phyloP scores from a whole-genome alignment of 2,329 filamentous ascomycete genomes.

The Alternaria dauci region DNA sequence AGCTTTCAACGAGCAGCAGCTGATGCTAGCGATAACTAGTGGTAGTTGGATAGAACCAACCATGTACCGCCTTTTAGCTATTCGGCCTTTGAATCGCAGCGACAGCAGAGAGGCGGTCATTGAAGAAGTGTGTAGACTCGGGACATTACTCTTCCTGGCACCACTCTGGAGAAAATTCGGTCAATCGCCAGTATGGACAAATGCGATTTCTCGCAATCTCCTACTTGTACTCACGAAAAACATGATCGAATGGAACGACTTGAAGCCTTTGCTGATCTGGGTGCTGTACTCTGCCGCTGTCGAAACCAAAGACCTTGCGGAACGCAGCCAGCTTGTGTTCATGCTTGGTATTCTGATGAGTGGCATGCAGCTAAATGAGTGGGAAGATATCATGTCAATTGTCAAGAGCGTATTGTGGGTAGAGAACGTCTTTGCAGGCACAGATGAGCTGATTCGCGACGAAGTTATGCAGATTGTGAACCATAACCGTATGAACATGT shows the following conservation, averaged over 20 bases:
- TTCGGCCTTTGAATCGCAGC: conserved; percentile 31
- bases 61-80: conserved; percentile 35
- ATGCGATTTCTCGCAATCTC: conserved; percentile 32
- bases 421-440: conserved; percentile 35
- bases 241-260: conserved; percentile 38
- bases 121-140: conserved; percentile 43
- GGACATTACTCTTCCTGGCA: conserved; percentile 39
- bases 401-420: conserved; percentile 44
- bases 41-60: conserved; percentile 44
- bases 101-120: conserved; percentile 27
- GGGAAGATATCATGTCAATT: conserved; percentile 35
- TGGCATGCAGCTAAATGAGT: conserved; percentile 29
- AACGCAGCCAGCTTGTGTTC: conserved; percentile 38
- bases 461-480: conserved; percentile 36
- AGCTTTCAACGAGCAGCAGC: conserved; percentile 33
- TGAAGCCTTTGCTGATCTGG: conserved; percentile 41
- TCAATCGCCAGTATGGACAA: conserved; percentile 37
- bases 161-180: conserved; percentile 40
- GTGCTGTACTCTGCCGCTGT: conserved; percentile 38
- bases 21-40: conserved; percentile 32
- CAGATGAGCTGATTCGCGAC: conserved; percentile 33
- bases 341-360: conserved; percentile 39
- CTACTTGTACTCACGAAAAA: conserved; percentile 29
- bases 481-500: conserved; percentile 13
- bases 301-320: conserved; percentile 33